Percentiles rank a stretch among this genome's conserved stretches.
Evolutionary conservation across 2,329 filamentous ascomycete genomes (phyloP).

Genomic region (Penicillium expansum): DNA sequence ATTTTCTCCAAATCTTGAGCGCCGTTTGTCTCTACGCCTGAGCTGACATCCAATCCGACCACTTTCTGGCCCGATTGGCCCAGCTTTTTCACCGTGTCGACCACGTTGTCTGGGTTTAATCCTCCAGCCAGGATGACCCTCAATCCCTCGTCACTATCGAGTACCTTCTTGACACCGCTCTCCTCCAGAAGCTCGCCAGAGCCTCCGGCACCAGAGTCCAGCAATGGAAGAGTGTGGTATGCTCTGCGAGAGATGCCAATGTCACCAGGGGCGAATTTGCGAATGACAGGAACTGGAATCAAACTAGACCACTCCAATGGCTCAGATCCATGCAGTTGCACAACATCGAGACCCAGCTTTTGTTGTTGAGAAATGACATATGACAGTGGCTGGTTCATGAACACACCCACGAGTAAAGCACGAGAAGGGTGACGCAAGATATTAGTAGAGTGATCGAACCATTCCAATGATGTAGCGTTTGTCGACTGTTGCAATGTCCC

Average conservation of each 20-base stretch:
- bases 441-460: constrained; percentile 61
- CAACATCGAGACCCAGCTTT: constrained; percentile 74
- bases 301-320: constrained; percentile 84
- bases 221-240: constrained; percentile 76
- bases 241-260: constrained; percentile 70
- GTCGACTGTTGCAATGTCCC: constrained; percentile 20
- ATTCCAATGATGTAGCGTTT: constrained; percentile 54
- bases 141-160: constrained; percentile 68
- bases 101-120: constrained; percentile 74
- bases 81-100: constrained; percentile 60
- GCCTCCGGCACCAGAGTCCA: constrained; percentile 82
- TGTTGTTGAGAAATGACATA: constrained; percentile 78
- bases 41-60: constrained; percentile 87
- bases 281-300: constrained; percentile 91
- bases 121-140: constrained; percentile 82
- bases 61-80: constrained; percentile 62
- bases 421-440: constrained; percentile 54
- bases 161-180: constrained; percentile 62
- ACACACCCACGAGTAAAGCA: constrained; percentile 86
- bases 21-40: constrained; percentile 83
- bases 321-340: constrained; percentile 90
- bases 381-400: constrained; percentile 81
- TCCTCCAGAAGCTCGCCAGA: constrained; percentile 77
- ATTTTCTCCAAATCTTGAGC: constrained; percentile 81
- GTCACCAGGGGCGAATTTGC: constrained; percentile 75